phyloP scores from a whole-genome alignment of 495 filamentous ascomycete species.

The Sordaria brevicollis region DNA sequence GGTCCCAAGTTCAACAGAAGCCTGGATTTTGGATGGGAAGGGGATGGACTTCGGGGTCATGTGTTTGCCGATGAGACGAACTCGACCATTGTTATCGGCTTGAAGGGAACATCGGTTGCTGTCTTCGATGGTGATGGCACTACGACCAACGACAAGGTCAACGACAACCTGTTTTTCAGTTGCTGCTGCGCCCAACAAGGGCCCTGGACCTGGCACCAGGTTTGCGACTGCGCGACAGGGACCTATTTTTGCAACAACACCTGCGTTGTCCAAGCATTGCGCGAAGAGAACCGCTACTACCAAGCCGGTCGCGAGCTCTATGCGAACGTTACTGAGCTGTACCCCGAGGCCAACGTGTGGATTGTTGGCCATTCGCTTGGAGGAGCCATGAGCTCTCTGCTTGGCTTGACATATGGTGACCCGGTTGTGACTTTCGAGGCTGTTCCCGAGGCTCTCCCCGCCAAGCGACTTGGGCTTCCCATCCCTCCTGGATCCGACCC shows the following conservation, averaged over 20 bases:
- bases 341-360: conserved; percentile 82
- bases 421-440: conserved; percentile 87
- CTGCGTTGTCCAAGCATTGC: conserved; percentile 66
- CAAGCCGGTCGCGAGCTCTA: conserved; percentile 77
- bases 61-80: conserved; percentile 82
- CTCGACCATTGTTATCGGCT: conserved; percentile 75
- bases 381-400: conserved; percentile 70
- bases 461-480: conserved; percentile 75
- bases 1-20: conserved; percentile 73
- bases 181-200: conserved; percentile 95
- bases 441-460: conserved; percentile 78
- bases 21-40: conserved; percentile 78
- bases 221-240: conserved; percentile 78
- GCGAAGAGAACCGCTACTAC: conserved; percentile 82
- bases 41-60: conserved; percentile 82
- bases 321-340: conserved; percentile 80
- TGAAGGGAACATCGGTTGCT: conserved; percentile 85
- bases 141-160: conserved; percentile 92
- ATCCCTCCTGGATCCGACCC: conserved; percentile 69
- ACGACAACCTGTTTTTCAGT: conserved; percentile 95
- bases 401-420: conserved; percentile 83
- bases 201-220: conserved; percentile 74
- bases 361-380: conserved; percentile 83
- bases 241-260: conserved; percentile 86
- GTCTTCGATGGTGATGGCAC: conserved; percentile 93